phyloP scores from a whole-genome alignment of 441 rosid species.

The Erodium trifolium region DNA sequence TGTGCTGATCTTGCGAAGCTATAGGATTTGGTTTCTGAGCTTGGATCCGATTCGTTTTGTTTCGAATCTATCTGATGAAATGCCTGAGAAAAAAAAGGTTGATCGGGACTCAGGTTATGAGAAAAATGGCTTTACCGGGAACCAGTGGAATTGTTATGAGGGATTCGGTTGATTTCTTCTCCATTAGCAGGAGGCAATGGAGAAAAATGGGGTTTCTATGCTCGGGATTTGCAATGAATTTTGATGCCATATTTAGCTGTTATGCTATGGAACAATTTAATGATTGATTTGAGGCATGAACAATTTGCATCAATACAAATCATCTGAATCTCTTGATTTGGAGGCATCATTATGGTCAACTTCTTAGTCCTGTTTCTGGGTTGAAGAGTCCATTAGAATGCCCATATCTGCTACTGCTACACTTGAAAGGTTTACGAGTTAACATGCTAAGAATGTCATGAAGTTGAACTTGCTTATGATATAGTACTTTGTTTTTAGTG shows the following conservation, averaged over 20 bases:
- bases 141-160: conserved; percentile 32
- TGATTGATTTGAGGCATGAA: background rate
- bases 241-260: too few species aligned
- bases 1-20: conserved; percentile 48
- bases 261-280: background rate
- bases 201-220: conserved; percentile 54
- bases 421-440: background rate
- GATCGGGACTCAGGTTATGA: conserved; percentile 87
- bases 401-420: too few species aligned
- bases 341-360: background rate
- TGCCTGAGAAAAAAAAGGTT: conserved; percentile 50
- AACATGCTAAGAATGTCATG: background rate
- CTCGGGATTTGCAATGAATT: background rate
- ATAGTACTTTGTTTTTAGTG: background rate
- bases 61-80: conserved; percentile 46
- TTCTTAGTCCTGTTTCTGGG: background rate
- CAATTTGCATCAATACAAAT: background rate
- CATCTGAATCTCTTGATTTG: background rate
- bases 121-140: conserved; percentile 63
- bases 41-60: too few species aligned
- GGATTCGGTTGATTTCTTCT: conserved; percentile 10
- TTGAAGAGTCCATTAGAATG: background rate
- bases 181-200: conserved; percentile 20
- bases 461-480: background rate
- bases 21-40: conserved; percentile 28